Percentiles rank a stretch among this genome's conserved stretches.
phyloP scores from a whole-genome alignment of 805 yeast species.

The Candida saitoana region DNA sequence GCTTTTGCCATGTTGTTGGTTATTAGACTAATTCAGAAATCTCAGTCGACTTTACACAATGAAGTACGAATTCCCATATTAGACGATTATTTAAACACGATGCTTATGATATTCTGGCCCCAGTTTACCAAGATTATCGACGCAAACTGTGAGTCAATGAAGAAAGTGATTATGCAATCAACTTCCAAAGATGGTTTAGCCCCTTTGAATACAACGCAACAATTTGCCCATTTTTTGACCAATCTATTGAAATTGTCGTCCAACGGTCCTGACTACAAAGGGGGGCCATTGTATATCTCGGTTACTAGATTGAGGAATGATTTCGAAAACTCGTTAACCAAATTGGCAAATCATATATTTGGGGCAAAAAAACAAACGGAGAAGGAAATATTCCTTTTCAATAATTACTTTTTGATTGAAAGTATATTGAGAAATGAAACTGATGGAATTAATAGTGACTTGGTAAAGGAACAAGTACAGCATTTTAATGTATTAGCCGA shows the following conservation, averaged over 20 bases:
- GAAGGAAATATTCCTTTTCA: conserved; percentile 68
- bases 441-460: conserved; percentile 15
- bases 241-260: conserved; percentile 60
- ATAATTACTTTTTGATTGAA: conserved; percentile 62
- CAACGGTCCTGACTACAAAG: conserved; percentile 21
- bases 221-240: conserved; percentile 66
- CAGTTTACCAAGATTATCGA: conserved; percentile 74
- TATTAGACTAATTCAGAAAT: conserved; percentile 64
- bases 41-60: conserved; percentile 64
- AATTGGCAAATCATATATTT: conserved; percentile 48
- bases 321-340: conserved; percentile 74
- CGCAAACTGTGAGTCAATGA: conserved; percentile 68
- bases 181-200: conserved; percentile 29
- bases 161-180: conserved; percentile 41
- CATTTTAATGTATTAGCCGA: conserved; percentile 39
- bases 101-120: conserved; percentile 78
- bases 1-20: conserved; percentile 73
- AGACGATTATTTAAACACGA: conserved; percentile 65
- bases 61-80: conserved; percentile 61
- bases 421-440: conserved; percentile 47
- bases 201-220: conserved; percentile 64
- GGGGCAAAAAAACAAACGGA: conserved; percentile 39
- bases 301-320: conserved; percentile 70
- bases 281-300: conserved; percentile 73
- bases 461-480: conserved; percentile 32